Evolutionary conservation across 352 stramenopile genomes (phyloP), one percentile per base, ranked within the genome.

Genomic region (Phytopythium aichiense): DNA sequence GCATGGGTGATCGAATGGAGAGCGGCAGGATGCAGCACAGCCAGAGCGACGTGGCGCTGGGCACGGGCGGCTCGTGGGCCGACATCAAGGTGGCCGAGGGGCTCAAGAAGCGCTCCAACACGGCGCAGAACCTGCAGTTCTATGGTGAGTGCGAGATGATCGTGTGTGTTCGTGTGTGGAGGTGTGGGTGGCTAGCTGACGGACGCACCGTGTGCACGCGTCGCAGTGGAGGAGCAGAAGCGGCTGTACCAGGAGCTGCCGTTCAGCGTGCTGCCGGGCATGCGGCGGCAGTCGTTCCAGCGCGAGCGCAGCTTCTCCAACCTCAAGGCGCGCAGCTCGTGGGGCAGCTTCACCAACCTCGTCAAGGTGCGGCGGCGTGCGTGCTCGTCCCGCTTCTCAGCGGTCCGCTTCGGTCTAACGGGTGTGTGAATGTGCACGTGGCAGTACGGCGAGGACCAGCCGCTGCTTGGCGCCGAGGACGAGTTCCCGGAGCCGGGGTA

Each of bases 71-170:
- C 56, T 81, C 71, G 43, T 89, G 79, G 79, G 76, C 81, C 49
- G 77, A 89, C 61, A 66, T 91, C 55, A 89, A 91, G 65, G 55
- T 76, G 58, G 77, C 79, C 12, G 81, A 91, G 55, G 76, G 81
- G 18, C 75, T 91, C 57, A 87, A 86, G 65, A 89, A 89, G 73
- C 81, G 81, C 67, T 87, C 79, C 59, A 91, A 89, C 61, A 91
- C 81, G 61, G 79, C 79, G 56, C 81, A 91, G 64, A 91, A 91
- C 58, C 77, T 91, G 43, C 71, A 86, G 61, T 91, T 89, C 42
- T 91, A 91, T 77, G 79, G 81, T 90, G 63, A 52, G 68, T 61
- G 13, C 18, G 28, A 28, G 9, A 1, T 30, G 1, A 4, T 30
- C 11, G 6, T 13, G 28, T 43, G 50, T 8, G 18, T 9, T 8